Evolutionary conservation across 2,329 filamentous ascomycete species (phyloP), one percentile per base, ranked within the genome.

Genomic region (Ceratocystis lukuohia): DNA sequence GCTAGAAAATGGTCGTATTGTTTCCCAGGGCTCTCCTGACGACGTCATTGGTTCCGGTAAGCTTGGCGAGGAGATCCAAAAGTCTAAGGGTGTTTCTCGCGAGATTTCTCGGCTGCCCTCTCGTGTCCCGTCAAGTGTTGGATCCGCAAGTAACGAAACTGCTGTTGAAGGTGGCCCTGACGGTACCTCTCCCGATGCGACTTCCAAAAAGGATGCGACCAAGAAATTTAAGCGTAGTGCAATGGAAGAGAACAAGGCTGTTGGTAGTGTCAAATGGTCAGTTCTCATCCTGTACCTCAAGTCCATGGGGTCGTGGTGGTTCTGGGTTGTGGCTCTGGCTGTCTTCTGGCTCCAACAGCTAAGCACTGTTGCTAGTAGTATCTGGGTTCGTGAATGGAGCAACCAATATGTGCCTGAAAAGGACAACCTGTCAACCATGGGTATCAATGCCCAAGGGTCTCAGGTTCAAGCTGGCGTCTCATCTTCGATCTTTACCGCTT

Each of bases 281-380:
- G 92, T 96, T 64, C 88, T 99, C 72, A 79, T 85, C 68, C 84
- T 96, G 73, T 99, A 99, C 74, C 82, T 99, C 20, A 78, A 77
- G 68, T 84, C 92, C 69, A 99, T 99, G 94, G 94, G 94, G n/a
- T 82, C 87, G 3, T 96, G 91, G 90, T 92, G 90, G 81, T 99
- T 96, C 77, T 99, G 94, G 94, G 75, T 88, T 61, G 77, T 89
- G 45, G 88, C 92, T 22, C 76, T 86, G 15, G 70, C 86, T 3
- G 86, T 92, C 46, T 97, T 99, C 72, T 81, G 82, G 33, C 77
- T 88, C 57, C 92, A 96, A 73, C 94, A 99, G 74, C 74, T 96
- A 44, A 88, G 88, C 3, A 88, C 88, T 28, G 88, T 97, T 1
- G 90, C 88, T 0, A 95, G 91, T 45, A 96, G 94, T 72, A 77